Base-by-base conservation (phyloP, 257 asterid genomes). In the Nyctanthes arbortristis region DNA sequence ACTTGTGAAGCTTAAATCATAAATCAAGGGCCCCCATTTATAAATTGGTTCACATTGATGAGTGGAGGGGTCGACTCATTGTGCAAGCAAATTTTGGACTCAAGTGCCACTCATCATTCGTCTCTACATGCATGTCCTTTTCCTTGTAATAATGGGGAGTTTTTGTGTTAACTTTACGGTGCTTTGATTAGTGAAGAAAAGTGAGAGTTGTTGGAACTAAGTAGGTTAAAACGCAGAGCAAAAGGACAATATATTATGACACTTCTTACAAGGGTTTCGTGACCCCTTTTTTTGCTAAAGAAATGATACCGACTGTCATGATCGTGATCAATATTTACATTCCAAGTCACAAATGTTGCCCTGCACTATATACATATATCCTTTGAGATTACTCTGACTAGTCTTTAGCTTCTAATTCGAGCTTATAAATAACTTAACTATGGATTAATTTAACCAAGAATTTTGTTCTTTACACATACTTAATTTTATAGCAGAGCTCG, bases 1-100 rank as follows among this genome's bases (percentile, higher is more conserved):
- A 28, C 63, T 28, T 30, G 36, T 13, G 35, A 13, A 58, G 35
- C 63, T 58, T 28, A 14, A 58, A 58, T 58, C 63, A 58, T 58
- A 11, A 28, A 28, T 58, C 63, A 28, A 58, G 22, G 63, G n/a
- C 37, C 63, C 63, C 63, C n/a, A n/a, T n/a, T n/a, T n/a, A n/a
- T n/a, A n/a, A n/a, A 29, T 58, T 58, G 24, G 24, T 58, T n/a
- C 34, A 58, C 34, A 27, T 35, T 58, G 63, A 12, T 3, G 20
- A 8, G 63, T 31, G 37, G 59, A 22, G 59, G 59, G 59, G 59
- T 52, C 59, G n/a, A n/a, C n/a, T n/a, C 30, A 20, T 52, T 20
- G 30, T 52, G 59, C 59, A 52, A 52, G 30, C n/a, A 52, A 52
- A 7, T 22, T 52, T 20, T 52, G 59, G 59, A 52, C 16, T 52